A percentile compares a stretch with the other conserved stretches of the same genome.
These are phyloP conservation scores for Sapria himalayana DNA, from an alignment of 345 rosid species.

Conservation along the genomic window DNA sequence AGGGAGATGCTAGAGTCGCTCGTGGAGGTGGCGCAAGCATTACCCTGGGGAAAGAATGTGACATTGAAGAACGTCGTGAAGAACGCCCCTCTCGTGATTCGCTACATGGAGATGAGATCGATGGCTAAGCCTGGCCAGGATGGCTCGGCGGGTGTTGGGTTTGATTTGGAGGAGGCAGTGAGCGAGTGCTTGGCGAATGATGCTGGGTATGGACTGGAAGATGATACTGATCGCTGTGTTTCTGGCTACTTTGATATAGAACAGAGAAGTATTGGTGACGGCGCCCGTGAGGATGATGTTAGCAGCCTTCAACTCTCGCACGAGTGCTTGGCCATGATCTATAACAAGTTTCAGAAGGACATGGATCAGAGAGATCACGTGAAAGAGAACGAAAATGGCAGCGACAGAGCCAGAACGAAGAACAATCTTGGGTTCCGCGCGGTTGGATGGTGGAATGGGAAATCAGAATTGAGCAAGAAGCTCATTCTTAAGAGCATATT, in stretches of 20 bases:
- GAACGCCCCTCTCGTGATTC: constrained; percentile 34
- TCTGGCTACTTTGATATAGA: constrained; percentile 16
- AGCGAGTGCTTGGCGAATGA: constrained; percentile 30
- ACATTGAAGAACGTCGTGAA: constrained; percentile 41
- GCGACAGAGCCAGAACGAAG: constrained; percentile 6
- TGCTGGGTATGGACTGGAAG: constrained; percentile 14
- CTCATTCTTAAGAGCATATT: constrained; percentile 41
- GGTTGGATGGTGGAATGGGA: constrained; percentile 64
- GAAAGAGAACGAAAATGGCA: constrained; percentile 5
- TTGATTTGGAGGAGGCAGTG: constrained; percentile 16
- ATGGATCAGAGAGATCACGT: constrained; percentile 4
- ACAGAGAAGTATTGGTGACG: constrained; percentile 5
- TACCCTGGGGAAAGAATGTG: constrained; percentile 83
- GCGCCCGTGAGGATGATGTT: background rate
- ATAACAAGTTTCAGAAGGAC: constrained; percentile 19
- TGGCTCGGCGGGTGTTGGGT: background rate
- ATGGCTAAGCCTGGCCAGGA: constrained; percentile 16
- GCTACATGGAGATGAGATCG: constrained; percentile 52
- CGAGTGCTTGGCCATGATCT: constrained; percentile 25
- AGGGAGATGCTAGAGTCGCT: constrained; percentile 41
- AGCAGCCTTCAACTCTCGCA: constrained; percentile 22
- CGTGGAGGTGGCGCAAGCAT: constrained; percentile 41
- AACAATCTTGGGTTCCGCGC: constrained; percentile 8
- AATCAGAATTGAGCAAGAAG: constrained; percentile 44
- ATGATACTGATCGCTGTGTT: constrained; percentile 4